These are phyloP conservation scores for Dactylella cylindrospora DNA, from an alignment of 2,329 filamentous ascomycete species.

Conservation along the genomic window DNA sequence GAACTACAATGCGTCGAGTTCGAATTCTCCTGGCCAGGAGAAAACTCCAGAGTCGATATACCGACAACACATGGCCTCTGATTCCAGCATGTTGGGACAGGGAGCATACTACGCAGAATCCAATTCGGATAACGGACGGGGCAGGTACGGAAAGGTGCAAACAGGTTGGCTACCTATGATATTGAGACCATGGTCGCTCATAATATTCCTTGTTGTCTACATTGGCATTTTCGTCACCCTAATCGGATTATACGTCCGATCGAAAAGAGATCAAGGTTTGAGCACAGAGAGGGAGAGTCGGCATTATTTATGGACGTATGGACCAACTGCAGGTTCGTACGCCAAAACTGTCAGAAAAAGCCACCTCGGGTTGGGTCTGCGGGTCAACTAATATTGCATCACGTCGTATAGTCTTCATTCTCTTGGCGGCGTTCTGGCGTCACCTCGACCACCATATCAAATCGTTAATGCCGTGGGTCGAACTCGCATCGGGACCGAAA, in stretches of 20 bases:
- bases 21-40: neutral
- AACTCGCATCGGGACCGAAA: slow-evolving; percentile 36
- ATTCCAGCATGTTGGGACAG: slow-evolving; percentile 13
- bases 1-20: neutral
- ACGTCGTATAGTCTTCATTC: slow-evolving; percentile 30
- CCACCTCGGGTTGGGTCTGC: too few relatives aligned
- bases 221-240: slow-evolving; percentile 34
- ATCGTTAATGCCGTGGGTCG: slow-evolving; percentile 36
- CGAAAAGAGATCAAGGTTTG: slow-evolving; percentile 28
- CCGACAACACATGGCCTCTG: neutral
- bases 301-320: slow-evolving; percentile 43
- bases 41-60: slow-evolving; percentile 23
- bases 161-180: slow-evolving; percentile 40
- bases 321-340: slow-evolving; percentile 33
- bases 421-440: slow-evolving; percentile 42
- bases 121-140: slow-evolving; percentile 13
- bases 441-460: slow-evolving; percentile 40
- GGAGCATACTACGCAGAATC: slow-evolving; percentile 17
- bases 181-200: slow-evolving; percentile 24
- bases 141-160: slow-evolving; percentile 16
- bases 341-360: too few relatives aligned
- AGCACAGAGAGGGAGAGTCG: slow-evolving; percentile 35
- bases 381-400: slow-evolving; percentile 13
- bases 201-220: slow-evolving; percentile 28
- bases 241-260: slow-evolving; percentile 37